Evolutionary conservation across 2,329 filamentous ascomycete species (phyloP), one percentile per base, ranked within the genome.

Genomic region (Juglanconis oblonga): DNA sequence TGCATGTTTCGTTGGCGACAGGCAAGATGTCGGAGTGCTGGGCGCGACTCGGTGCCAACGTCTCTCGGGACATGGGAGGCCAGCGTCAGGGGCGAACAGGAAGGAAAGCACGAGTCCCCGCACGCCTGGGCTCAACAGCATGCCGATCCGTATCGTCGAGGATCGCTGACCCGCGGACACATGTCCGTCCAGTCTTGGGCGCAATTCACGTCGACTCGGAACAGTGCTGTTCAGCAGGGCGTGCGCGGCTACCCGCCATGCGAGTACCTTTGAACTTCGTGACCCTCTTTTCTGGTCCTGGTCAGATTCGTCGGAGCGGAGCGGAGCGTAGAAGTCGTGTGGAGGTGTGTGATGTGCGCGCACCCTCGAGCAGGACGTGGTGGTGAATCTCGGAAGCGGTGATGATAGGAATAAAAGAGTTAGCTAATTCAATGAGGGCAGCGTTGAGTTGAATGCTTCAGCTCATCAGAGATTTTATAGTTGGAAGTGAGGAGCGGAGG

Each of bases 91-190:
- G 47, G 48, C 29, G 48, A 8, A 29, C 3, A n/a, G 35, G 44
- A 52, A 40, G 55, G 36, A 57, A 57, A 45, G 40, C 35, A 57
- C 55, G 42, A 57, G 55, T 57, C 55, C 55, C 47, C 55, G 55
- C 48, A 57, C 35, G 48, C 55, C 40, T 44, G 38, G 24, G 55
- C 55, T 57, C 47, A 47, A 44, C 55, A 31, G 50, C 48, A 57
- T 57, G 55, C 29, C 40, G 36, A 33, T 24, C 29, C 36, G 10
- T 35, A 45, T 11, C 38, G 17, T 33, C n/a, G 29, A 9, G 47
- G 31, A 36, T 35, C 29, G 38, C 48, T n/a, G n/a, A n/a, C 55
- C 47, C 47, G 24, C 42, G 38, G 47, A 57, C 48, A 40, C 5
- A 40, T 17, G 55, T 57, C 55, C 48, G 17, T 44, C 32, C 55